Evolutionary conservation across 192 early-diverging fungal genomes (phyloP).

Genomic region (Umbelopsis isabellina): DNA sequence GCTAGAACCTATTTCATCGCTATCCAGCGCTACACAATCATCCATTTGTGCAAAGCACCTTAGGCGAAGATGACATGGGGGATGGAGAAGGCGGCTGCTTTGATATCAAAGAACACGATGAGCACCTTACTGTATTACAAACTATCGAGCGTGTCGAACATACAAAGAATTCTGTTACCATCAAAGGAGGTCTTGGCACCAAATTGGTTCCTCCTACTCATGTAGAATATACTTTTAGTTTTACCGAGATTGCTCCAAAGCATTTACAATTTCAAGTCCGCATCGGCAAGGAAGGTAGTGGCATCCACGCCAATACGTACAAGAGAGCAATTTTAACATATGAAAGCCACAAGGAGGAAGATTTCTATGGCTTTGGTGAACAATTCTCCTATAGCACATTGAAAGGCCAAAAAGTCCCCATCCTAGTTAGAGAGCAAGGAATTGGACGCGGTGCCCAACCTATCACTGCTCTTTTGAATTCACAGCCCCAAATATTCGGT

Average conservation of each 20-base stretch:
- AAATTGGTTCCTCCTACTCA: conserved; percentile 34
- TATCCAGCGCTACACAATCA: conserved; percentile 30
- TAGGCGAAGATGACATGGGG: conserved; percentile 37
- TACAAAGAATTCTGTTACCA: neutral
- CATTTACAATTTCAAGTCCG: conserved; percentile 31
- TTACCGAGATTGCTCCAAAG: conserved; percentile 26
- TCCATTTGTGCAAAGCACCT: conserved; percentile 40
- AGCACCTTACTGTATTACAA: conserved; percentile 34
- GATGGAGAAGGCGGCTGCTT: conserved; percentile 35
- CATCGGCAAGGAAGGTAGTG: neutral
- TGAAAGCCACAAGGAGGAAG: conserved; percentile 35
- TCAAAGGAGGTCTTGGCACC: conserved; percentile 30
- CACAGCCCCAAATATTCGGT: conserved; percentile 31
- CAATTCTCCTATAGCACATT: conserved; percentile 33
- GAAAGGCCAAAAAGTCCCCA: conserved; percentile 47
- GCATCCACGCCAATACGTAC: conserved; percentile 1
- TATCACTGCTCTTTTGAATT: conserved; percentile 22
- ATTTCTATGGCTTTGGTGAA: conserved; percentile 51
- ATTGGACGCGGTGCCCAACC: conserved; percentile 38
- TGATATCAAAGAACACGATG: conserved; percentile 41
- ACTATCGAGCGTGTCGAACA: conserved; percentile 34
- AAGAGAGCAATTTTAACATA: conserved; percentile 28
- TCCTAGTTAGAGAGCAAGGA: conserved; percentile 47
- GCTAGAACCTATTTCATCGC: neutral
- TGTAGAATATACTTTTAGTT: conserved; percentile 38